Conservation (phyloP, 2,329 filamentous ascomycete genomes). For the Aspergillus uvarum region DNA sequence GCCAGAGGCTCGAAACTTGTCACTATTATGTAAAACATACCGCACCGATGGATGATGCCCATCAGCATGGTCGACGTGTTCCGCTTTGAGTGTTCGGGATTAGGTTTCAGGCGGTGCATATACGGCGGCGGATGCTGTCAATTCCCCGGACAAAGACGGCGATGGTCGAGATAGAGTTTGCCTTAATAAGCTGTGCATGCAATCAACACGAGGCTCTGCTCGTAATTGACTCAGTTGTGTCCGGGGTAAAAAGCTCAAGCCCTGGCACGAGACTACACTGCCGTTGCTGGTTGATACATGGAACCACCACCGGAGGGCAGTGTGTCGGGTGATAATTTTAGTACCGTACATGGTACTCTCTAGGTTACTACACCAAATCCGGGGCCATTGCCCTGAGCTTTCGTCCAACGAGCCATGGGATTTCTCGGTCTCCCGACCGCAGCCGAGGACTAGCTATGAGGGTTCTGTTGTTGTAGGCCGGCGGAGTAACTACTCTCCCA, state of each 20-base stretch:
- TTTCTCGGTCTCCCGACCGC: neutral
- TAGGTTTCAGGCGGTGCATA: neutral
- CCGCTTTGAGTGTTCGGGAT: neutral
- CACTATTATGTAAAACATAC: neutral
- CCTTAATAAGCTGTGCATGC: neutral
- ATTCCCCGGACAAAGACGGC: neutral
- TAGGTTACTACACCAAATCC: no score
- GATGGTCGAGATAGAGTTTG: neutral
- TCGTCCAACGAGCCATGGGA: neutral
- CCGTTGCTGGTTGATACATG: neutral
- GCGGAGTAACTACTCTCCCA: neutral
- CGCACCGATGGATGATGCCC: neutral
- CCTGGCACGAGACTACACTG: no score
- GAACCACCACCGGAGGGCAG: neutral
- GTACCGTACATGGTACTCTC: neutral
- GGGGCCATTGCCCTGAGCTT: neutral
- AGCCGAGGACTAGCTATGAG: neutral
- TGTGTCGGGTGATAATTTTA: neutral
- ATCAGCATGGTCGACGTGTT: neutral
- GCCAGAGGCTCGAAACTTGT: no score
- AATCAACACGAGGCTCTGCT: neutral
- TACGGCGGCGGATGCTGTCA: neutral
- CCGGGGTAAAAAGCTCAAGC: neutral
- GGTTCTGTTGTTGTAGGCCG: no score
- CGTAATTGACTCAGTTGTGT: neutral